phyloP scores from a whole-genome alignment of 1,139 yeast genomes.

The Insectozyma bohioensis region DNA sequence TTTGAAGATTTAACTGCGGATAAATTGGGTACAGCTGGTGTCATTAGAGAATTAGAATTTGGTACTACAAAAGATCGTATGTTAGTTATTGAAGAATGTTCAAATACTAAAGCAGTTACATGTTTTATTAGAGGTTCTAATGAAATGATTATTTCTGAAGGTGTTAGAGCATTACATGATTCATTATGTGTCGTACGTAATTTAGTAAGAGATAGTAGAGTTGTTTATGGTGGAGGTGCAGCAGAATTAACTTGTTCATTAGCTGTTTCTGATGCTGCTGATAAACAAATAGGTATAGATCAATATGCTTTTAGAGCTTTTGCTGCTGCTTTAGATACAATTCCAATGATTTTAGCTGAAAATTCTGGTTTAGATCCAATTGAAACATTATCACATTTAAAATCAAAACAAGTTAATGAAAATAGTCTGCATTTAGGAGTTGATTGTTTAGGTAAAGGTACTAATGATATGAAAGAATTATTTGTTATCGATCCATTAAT shows the following conservation, averaged over 20 bases:
- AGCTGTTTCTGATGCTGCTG: constrained; percentile 91
- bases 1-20: constrained; percentile 85
- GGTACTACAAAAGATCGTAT: constrained; percentile 97
- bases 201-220: constrained; percentile 85
- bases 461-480: constrained; percentile 87
- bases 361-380: constrained; percentile 95
- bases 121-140: constrained; percentile 93
- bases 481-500: constrained; percentile 96
- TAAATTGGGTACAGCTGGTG: constrained; percentile 87
- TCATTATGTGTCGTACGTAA: constrained; percentile 97
- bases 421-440: constrained; percentile 77
- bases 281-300: constrained; percentile 89
- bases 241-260: constrained; percentile 93
- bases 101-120: constrained; percentile 88
- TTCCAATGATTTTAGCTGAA: constrained; percentile 95
- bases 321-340: constrained; percentile 83
- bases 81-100: constrained; percentile 91
- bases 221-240: constrained; percentile 98
- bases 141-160: constrained; percentile 97
- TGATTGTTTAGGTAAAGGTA: constrained; percentile 87
- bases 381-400: constrained; percentile 79
- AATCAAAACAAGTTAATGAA: constrained; percentile 82
- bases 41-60: constrained; percentile 82
- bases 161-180: constrained; percentile 94
- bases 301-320: constrained; percentile 98